Evolutionary conservation across 306 rosid species (phyloP).

Genomic region (Trifolium pratense): DNA sequence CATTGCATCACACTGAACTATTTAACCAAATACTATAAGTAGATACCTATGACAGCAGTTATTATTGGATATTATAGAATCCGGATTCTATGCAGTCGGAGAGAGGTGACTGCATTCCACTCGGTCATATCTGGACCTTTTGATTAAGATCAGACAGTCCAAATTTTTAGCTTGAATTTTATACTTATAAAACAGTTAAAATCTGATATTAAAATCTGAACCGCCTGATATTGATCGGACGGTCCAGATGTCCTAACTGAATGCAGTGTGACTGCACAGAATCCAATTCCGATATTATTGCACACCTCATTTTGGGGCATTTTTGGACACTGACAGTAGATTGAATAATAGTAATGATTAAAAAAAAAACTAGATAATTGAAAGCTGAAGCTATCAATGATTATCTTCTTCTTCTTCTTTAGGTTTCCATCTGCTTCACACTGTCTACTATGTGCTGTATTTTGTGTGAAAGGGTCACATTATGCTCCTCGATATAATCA

Average conservation of each 20-base stretch:
- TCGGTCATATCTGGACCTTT: no score
- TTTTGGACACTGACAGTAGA: conserved; percentile 33
- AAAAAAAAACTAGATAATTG: neutral
- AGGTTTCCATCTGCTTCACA: conserved; percentile 80
- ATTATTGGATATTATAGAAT: conserved; percentile 34
- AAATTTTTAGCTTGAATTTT: no score
- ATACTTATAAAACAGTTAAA: no score
- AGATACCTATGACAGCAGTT: conserved; percentile 43
- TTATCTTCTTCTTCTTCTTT: conserved; percentile 52
- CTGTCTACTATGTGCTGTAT: conserved; percentile 83
- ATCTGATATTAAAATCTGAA: no score
- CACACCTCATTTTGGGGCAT: conserved; percentile 39
- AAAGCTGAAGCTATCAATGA: conserved; percentile 56
- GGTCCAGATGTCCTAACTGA: no score
- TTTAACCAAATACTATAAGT: conserved; percentile 33
- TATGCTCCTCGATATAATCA: conserved; percentile 90
- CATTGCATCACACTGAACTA: conserved; percentile 39
- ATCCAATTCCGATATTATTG: conserved; percentile 43
- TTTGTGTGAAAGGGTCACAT: conserved; percentile 81
- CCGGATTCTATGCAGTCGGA: no score
- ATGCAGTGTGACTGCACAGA: no score
- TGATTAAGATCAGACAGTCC: no score
- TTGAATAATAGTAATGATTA: neutral
- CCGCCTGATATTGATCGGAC: no score
- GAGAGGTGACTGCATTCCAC: no score